Evolutionary conservation across 257 asterid species (phyloP).

Genomic region (Solanum medicagineum): DNA sequence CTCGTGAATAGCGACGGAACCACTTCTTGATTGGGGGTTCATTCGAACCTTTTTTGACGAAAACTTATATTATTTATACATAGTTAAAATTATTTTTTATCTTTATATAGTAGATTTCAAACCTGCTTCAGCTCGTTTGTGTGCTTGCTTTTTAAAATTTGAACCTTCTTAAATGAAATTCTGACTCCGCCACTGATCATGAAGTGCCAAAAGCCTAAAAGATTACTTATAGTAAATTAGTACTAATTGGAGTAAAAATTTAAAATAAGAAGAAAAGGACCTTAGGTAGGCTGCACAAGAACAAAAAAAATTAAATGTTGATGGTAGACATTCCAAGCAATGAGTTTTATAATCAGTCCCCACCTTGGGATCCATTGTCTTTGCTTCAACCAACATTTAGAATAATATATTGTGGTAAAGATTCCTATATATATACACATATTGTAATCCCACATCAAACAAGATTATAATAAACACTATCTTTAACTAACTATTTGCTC

Average conservation of each 20-base stretch:
- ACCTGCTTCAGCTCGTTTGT: no score
- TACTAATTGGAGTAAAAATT: background rate
- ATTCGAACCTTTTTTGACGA: no score
- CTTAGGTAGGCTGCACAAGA: background rate
- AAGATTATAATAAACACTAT: background rate
- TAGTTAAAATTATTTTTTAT: no score
- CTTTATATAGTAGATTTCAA: no score
- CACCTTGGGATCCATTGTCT: constrained; percentile 66
- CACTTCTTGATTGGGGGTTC: no score
- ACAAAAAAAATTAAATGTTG: background rate
- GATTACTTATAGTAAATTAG: background rate
- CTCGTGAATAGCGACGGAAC: no score
- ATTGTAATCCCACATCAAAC: constrained; percentile 10
- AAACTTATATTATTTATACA: no score
- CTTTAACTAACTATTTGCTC: background rate
- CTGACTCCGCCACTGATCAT: no score
- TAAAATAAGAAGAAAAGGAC: background rate
- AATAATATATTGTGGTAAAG: constrained; percentile 62
- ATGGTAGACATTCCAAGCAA: constrained; percentile 35
- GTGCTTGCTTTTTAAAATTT: no score
- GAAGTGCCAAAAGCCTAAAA: background rate
- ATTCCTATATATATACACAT: constrained; percentile 21
- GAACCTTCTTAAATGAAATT: no score
- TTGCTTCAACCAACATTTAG: constrained; percentile 67
- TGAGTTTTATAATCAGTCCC: constrained; percentile 50